These are phyloP conservation scores for Gaeumannomyces sp. DNA, from an alignment of 2,329 filamentous ascomycete genomes.

Conservation along the genomic window DNA sequence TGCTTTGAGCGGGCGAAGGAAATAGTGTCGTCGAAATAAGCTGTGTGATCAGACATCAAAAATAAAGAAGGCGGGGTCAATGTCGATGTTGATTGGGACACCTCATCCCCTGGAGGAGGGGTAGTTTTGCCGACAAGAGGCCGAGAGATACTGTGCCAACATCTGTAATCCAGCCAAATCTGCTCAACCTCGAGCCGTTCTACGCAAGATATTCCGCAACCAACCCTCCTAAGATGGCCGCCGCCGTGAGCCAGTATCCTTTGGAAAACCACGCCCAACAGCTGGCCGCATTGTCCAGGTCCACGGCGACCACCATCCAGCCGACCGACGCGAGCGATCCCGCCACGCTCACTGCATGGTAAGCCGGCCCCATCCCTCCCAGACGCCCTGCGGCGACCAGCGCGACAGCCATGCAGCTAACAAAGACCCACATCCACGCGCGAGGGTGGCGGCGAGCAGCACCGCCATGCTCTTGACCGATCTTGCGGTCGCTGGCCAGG, in stretches of 20 bases:
- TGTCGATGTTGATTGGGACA: too few species aligned
- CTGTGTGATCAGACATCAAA: too few species aligned
- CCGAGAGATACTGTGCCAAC: too few species aligned
- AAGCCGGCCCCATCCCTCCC: background rate
- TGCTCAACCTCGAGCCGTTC: too few species aligned
- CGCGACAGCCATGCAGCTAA: background rate
- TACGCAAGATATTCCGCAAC: background rate
- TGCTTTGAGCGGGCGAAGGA: too few species aligned
- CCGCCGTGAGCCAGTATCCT: background rate
- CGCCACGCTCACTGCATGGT: background rate
- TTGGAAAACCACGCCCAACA: slow-evolving; percentile 3
- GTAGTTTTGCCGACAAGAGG: too few species aligned
- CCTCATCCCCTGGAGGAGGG: too few species aligned
- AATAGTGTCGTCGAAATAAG: too few species aligned
- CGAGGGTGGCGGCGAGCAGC: slow-evolving; percentile 1
- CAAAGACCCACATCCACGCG: background rate
- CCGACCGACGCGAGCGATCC: background rate
- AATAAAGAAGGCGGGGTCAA: too few species aligned
- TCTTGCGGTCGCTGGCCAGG: slow-evolving; percentile 1
- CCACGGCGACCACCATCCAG: background rate
- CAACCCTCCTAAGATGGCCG: background rate
- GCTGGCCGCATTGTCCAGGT: background rate
- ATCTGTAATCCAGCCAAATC: too few species aligned
- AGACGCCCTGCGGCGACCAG: background rate
- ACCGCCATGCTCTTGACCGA: slow-evolving; percentile 5